Conservation (phyloP, 2,329 filamentous ascomycete species). For the Karstenula rhodostoma region DNA sequence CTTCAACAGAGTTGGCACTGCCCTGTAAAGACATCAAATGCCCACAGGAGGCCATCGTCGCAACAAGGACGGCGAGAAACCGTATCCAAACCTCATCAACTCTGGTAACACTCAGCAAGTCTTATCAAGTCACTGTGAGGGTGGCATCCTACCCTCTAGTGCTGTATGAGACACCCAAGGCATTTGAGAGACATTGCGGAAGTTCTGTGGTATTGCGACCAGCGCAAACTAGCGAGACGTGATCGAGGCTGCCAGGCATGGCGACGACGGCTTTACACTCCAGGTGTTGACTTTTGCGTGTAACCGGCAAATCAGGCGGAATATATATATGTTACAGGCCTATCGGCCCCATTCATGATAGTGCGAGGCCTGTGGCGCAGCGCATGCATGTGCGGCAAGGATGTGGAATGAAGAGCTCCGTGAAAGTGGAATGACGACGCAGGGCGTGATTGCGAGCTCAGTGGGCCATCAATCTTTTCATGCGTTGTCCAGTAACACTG, state of each 20-base stretch:
- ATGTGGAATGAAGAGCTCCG: too few species aligned
- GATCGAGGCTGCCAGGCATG: constrained; percentile 2
- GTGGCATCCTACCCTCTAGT: constrained; percentile 1
- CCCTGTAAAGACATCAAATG: constrained; percentile 5
- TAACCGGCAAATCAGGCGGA: too few species aligned
- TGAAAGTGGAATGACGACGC: too few species aligned
- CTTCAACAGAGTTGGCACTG: neutral
- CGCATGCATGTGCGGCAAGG: neutral
- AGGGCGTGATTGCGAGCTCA: neutral
- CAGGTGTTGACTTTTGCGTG: too few species aligned
- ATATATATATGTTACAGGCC: too few species aligned
- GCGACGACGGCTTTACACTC: neutral
- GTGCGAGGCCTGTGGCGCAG: neutral
- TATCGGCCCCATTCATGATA: neutral
- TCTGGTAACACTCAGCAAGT: neutral
- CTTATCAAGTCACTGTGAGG: neutral
- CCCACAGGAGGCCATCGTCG: neutral
- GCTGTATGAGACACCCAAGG: neutral
- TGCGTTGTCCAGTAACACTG: neutral
- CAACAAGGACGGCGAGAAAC: neutral
- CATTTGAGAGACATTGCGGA: neutral
- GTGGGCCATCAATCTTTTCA: neutral
- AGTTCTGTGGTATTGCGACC: constrained; percentile 2
- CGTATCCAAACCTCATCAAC: constrained; percentile 4
- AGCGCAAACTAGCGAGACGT: constrained; percentile 1